Conservation (phyloP, 2,329 filamentous ascomycete species). For the Cladosporium cucumerinum region DNA sequence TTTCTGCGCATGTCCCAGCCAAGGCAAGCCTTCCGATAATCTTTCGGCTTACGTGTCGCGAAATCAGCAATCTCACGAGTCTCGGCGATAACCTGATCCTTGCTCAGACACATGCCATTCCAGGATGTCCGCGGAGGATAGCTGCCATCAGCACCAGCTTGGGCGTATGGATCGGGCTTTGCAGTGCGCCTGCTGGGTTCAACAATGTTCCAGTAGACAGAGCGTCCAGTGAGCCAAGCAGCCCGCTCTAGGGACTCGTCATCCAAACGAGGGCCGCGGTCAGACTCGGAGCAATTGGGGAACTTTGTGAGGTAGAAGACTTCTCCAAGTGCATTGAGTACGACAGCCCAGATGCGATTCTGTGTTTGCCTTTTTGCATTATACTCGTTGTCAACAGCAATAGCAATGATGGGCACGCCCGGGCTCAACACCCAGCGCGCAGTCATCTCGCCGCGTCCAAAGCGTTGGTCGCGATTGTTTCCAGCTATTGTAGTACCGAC, state of each 20-base stretch:
- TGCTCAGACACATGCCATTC: conserved; percentile 66
- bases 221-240: conserved; percentile 78
- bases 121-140: conserved; percentile 80
- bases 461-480: conserved; percentile 58
- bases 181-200: conserved; percentile 73
- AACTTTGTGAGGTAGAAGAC: conserved; percentile 77
- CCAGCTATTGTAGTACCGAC: conserved; percentile 50
- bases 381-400: conserved; percentile 81
- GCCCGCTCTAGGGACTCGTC: conserved; percentile 58
- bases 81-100: conserved; percentile 69
- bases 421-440: conserved; percentile 88
- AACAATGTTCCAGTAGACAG: conserved; percentile 75
- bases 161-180: conserved; percentile 68
- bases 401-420: conserved; percentile 82
- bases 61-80: conserved; percentile 79
- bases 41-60: conserved; percentile 65
- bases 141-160: conserved; percentile 62
- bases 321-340: conserved; percentile 90
- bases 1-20: conserved; percentile 90
- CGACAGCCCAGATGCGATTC: conserved; percentile 81
- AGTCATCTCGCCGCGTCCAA: conserved; percentile 72
- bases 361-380: conserved; percentile 65
- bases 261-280: conserved; percentile 44
- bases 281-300: conserved; percentile 55
- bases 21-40: conserved; percentile 74